Evolutionary conservation across 768 basidiomycete species (phyloP), one percentile per base, ranked within the genome.

Genomic region (Fomitopsis pulvina): DNA sequence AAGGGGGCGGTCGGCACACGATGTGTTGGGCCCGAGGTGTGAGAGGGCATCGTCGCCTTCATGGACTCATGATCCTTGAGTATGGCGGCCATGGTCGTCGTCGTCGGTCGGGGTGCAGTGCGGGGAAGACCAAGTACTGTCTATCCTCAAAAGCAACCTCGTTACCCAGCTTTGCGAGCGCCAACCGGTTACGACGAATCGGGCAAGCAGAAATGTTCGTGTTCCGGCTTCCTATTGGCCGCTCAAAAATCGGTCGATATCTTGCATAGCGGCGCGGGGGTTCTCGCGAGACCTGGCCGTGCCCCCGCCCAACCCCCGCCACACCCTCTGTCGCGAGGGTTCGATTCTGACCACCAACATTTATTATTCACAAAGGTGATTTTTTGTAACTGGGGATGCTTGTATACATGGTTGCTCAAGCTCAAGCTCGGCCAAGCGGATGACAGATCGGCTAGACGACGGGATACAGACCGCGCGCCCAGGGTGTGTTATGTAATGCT

Each of bases 1-100:
- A 79, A 70, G 7, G 78, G 71, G 21, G 76, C 65, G n/a, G 75
- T 56, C 14, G 76, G 76, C 54, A 79, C 66, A 46, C 70, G 68
- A 52, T 75, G 70, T 47, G 76, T 64, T 39, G 73, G 66, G 50
- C 59, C 54, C 8, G 68, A 62, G 2, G 72, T 73, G 9, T 72
- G 74, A 52, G 77, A 75, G 18, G 82, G 67, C n/a, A 58, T 59
- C 24, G 67, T 59, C 0, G 68, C 60, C 4, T 64, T 60, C 20
- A 68, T 61, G 14, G 73, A 68, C 30, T 56, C 56, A 21, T 64
- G 51, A 18, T 56, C 62, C 54, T 64, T 60, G 38, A 65, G 47
- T 51, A 60, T 49, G 50, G 63, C 62, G 21, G 68, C 64, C 72
- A 71, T 73, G 54, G 48, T 49, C 41, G 55, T 47, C 49, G 49